phyloP scores from a whole-genome alignment of 2,329 filamentous ascomycete genomes.

The Colletotrichum sp. region DNA sequence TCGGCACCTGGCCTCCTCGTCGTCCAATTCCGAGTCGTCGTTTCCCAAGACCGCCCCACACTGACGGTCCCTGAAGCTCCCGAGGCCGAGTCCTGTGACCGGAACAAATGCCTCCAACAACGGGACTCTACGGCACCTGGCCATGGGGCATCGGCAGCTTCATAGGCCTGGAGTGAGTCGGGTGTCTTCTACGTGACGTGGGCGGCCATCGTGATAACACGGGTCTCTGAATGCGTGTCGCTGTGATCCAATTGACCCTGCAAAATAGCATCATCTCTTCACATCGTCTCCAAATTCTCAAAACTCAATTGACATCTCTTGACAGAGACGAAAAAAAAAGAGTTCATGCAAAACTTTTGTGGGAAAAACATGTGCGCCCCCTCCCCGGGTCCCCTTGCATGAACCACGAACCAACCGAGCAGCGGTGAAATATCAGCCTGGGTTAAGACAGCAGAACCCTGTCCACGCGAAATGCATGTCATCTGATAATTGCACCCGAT shows the following conservation, averaged over 20 bases:
- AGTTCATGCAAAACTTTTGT: not conserved
- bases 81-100: slow-evolving; percentile 1
- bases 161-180: not conserved
- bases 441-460: slow-evolving; percentile 6
- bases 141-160: not conserved
- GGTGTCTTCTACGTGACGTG: not conserved
- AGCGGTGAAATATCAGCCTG: slow-evolving; percentile 12
- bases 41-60: not conserved
- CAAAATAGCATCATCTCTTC: not conserved
- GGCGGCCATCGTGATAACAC: not conserved
- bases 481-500: slow-evolving; percentile 5
- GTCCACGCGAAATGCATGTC: slow-evolving; percentile 2
- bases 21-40: not conserved
- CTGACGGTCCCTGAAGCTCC: slow-evolving; percentile 16
- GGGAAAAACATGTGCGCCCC: not conserved
- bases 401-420: slow-evolving; percentile 10
- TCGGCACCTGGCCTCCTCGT: not conserved
- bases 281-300: not conserved
- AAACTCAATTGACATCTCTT: not conserved
- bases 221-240: not conserved
- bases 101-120: not conserved
- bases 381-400: slow-evolving; percentile 10
- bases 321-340: not conserved
- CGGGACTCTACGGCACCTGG: not conserved
- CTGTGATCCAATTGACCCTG: not conserved